phyloP scores from a whole-genome alignment of 495 filamentous ascomycete species.

The Penicillium samsonianum region DNA sequence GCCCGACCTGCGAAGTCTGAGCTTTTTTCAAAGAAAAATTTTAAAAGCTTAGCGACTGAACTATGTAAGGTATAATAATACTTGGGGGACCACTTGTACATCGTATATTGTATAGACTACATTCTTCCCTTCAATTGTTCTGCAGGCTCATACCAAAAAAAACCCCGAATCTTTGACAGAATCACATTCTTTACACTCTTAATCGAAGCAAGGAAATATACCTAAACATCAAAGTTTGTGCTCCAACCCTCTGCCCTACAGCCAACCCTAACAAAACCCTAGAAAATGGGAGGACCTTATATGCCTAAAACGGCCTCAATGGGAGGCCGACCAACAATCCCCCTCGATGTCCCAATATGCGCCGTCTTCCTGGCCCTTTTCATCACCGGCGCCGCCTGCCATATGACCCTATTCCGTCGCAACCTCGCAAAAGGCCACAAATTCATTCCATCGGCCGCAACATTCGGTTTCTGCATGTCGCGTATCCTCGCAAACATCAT shows the following conservation, averaged over 20 bases:
- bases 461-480: conserved; percentile 80
- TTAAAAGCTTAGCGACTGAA: background rate
- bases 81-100: background rate
- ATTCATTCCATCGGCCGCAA: conserved; percentile 67
- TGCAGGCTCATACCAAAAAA: background rate
- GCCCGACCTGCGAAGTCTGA: background rate
- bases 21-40: background rate
- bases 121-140: background rate
- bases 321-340: conserved; percentile 57
- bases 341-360: conserved; percentile 64
- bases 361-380: conserved; percentile 67
- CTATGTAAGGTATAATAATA: background rate
- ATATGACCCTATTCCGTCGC: conserved; percentile 65
- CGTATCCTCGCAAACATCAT: conserved; percentile 64
- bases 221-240: background rate
- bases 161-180: background rate
- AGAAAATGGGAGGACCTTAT: conserved; percentile 40
- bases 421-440: conserved; percentile 63
- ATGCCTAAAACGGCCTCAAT: conserved; percentile 49
- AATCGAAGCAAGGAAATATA: background rate
- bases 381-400: conserved; percentile 53
- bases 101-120: background rate
- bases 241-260: background rate
- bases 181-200: background rate
- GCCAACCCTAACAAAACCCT: background rate